A percentile compares a stretch with the other conserved stretches of the same genome.
Evolutionary conservation across 148 eudicot species (phyloP).

Genomic region (Arctostaphylos glauca): DNA sequence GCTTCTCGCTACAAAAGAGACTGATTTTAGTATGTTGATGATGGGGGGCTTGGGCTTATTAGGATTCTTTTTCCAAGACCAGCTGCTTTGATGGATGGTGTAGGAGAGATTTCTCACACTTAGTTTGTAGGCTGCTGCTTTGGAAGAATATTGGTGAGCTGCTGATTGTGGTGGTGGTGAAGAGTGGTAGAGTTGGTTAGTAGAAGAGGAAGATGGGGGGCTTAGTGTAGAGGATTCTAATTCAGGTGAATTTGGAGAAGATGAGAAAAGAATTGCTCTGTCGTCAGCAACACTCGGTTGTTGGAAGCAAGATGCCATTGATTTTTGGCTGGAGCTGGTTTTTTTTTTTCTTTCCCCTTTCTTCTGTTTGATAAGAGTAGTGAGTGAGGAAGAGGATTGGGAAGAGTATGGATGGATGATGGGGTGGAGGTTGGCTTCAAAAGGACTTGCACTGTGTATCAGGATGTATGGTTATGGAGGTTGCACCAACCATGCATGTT

Average conservation of each 20-base stretch:
- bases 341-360: not conserved
- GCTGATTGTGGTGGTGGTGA: conserved; percentile 38
- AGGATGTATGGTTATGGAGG: conserved; percentile 24
- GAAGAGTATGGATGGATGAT: not conserved
- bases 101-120: conserved; percentile 66
- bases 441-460: not conserved
- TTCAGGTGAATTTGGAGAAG: conserved; percentile 46
- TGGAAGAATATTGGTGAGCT: conserved; percentile 12
- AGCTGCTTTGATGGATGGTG: conserved; percentile 42
- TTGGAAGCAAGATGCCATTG: conserved; percentile 62
- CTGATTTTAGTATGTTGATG: conserved; percentile 61
- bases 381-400: not conserved
- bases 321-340: not conserved
- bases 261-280: conserved; percentile 59
- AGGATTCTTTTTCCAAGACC: conserved; percentile 19
- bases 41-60: conserved; percentile 35
- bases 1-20: conserved; percentile 60
- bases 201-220: conserved; percentile 57
- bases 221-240: conserved; percentile 34
- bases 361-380: not conserved
- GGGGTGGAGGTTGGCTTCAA: not conserved
- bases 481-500: conserved; percentile 34
- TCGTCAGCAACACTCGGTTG: conserved; percentile 47
- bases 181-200: conserved; percentile 56
- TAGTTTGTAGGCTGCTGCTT: conserved; percentile 37